Evolutionary conservation across 257 asterid genomes (phyloP).

Genomic region (Solanum sitiens): DNA sequence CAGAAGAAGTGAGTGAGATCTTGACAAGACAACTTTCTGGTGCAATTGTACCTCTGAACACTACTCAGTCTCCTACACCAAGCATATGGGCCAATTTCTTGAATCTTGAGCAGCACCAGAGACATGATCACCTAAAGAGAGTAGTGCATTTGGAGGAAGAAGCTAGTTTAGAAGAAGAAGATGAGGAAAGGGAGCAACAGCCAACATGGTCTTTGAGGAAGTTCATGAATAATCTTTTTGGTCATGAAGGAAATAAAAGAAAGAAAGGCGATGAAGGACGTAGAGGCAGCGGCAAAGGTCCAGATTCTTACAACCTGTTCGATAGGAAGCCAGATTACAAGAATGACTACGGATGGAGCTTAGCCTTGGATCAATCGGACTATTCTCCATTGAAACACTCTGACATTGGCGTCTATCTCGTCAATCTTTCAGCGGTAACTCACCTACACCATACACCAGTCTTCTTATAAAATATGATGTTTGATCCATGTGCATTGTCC

Average conservation of each 20-base stretch:
- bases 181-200: conserved; percentile 6
- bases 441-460: not conserved
- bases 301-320: conserved; percentile 54
- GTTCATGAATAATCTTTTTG: conserved; percentile 23
- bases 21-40: conserved; percentile 35
- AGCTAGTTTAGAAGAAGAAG: not conserved
- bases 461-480: not conserved
- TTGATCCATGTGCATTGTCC: not conserved
- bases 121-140: conserved; percentile 38
- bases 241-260: conserved; percentile 12
- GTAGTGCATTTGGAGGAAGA: conserved; percentile 8
- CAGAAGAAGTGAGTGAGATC: conserved; percentile 27
- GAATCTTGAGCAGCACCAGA: conserved; percentile 28
- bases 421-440: conserved; percentile 69
- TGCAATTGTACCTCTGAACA: conserved; percentile 37
- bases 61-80: conserved; percentile 24
- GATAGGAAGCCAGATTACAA: conserved; percentile 43
- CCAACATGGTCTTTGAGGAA: conserved; percentile 54
- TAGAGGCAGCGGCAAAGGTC: conserved; percentile 21
- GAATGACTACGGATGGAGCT: conserved; percentile 74
- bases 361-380: conserved; percentile 48
- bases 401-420: conserved; percentile 51
- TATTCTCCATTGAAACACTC: conserved; percentile 48
- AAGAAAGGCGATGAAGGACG: not conserved
- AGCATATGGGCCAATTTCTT: conserved; percentile 44